Base-by-base conservation (phyloP, 495 filamentous ascomycete species). In the Penicillium psychrofluorescens region DNA sequence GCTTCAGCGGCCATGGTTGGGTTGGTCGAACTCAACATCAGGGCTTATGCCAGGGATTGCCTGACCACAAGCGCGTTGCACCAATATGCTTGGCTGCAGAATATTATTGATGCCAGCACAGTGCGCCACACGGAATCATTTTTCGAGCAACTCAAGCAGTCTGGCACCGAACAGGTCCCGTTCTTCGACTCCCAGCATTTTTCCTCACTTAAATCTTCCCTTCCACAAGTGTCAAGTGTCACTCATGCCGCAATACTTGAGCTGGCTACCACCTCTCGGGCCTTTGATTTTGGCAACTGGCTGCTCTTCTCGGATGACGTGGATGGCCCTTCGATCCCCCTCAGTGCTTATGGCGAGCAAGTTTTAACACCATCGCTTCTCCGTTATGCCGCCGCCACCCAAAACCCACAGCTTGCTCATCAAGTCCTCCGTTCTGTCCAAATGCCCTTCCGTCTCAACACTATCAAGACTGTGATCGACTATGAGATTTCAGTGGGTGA, bases 321-420 rank as follows among this genome's bases (percentile, higher is more conserved):
- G 2, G 80, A 84, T 53, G 80, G 78, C 6, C 77, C 77, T 22
- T 22, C 75, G 0, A 75, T 85, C n/a, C 57, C 67, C 35, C 43
- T 47, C 6, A 48, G 46, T 16, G 44, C 67, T 29, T 85, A 83
- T 50, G 49, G 55, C 1, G 53, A 77, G 36, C 69, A 68, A 12
- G 55, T 49, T 27, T 43, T 85, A 22, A 68, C 75, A 5, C 72
- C 78, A n/a, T 66, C 78, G 1, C 64, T 85, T 16, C 52, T 84
- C 11, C 71, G 76, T 8, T 83, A 79, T 50, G 81, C 78, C 6
- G 60, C 68, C 16, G 72, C 75, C 13, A 71, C 75, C 4, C 56
- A 65, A 33, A 73, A 84, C 45, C 44, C 46, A 7, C 43, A 56
- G 0, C 62, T 84, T 14, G 55, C 74, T n/a, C 44, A 69, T 9